Evolutionary conservation across 1,139 yeast genomes (phyloP).

Genomic region (Zygoascus meyerae): DNA sequence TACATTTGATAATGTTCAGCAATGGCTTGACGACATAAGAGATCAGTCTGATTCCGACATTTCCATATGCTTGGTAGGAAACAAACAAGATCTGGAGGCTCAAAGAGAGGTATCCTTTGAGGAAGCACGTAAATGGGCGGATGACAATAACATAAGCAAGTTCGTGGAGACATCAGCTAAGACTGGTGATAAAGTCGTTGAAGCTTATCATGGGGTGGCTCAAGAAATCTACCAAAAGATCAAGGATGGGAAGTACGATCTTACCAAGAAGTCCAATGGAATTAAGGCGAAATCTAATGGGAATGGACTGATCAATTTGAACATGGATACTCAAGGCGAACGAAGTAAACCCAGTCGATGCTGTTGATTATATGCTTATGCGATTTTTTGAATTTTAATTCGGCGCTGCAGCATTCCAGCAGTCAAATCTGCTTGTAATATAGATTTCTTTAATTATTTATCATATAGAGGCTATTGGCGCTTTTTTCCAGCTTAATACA

Average conservation of each 20-base stretch:
- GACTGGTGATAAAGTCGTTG: conserved; percentile 82
- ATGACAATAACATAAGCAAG: conserved; percentile 79
- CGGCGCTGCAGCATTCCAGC: no score
- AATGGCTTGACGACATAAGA: conserved; percentile 59
- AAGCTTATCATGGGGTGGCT: conserved; percentile 81
- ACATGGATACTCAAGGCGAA: conserved; percentile 15
- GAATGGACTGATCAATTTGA: conserved; percentile 22
- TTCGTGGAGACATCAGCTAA: conserved; percentile 91
- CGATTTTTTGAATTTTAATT: no score
- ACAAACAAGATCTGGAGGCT: conserved; percentile 71
- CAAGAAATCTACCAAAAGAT: conserved; percentile 48
- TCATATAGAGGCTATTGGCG: no score
- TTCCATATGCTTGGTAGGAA: conserved; percentile 85
- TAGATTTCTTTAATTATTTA: no score
- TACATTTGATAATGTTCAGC: conserved; percentile 31
- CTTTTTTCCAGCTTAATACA: no score
- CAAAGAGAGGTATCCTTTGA: conserved; percentile 69
- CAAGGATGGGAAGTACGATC: conserved; percentile 29
- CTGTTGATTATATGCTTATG: background rate
- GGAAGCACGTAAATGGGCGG: conserved; percentile 77
- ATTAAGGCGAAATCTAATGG: conserved; percentile 24
- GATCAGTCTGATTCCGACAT: conserved; percentile 69
- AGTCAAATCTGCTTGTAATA: no score
- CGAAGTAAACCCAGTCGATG: conserved; percentile 10
- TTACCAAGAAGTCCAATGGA: conserved; percentile 30